Evolutionary conservation across 2,329 filamentous ascomycete species (phyloP), one percentile per base, ranked within the genome.

Genomic region (Paradendryphiella salina): DNA sequence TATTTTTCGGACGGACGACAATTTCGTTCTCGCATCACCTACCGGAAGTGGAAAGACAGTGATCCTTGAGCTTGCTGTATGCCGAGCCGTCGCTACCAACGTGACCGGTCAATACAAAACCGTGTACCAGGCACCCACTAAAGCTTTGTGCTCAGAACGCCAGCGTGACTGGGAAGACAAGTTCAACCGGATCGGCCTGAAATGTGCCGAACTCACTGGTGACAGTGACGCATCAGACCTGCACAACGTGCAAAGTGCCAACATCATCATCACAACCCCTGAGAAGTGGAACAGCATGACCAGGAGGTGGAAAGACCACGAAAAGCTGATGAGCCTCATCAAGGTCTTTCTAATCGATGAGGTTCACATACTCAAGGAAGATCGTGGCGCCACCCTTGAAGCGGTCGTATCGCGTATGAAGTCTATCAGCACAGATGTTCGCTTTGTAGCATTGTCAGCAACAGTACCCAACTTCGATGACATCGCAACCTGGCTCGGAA

Each of bases 221-320:
- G 90, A 95, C 66, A 92, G 88, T 0, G 85, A 88, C 31, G 77
- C 81, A 43, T 73, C 76, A 4, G 85, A 92, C 59, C 78, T 91
- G 52, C 79, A 79, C 17, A 83, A 81, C 46, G 86, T 93, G 5
- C 85, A 90, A 53, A 83, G 79, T 60, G 89, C 89, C 3, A 86
- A 85, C 38, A 89, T 96, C 56, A 93, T 96, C 59, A 81, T 95
- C 55, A 94, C 90, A 0, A 96, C 90, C 0, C 90, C 90, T 0
- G 90, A 96, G 72, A 95, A 95, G 66, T 95, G 90, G 90, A 90
- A 96, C 67, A 93, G 89, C 52, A 86, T 94, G 69, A 95, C 90
- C 0, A 80, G 90, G 14, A 92, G 90, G 66, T 95, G 90, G 90
- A 85, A 86, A 60, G 90, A 95, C 61, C 87, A 95, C 63, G 80